These are phyloP conservation scores for Syncephalastrum monosporum DNA, from an alignment of 371 early-diverging fungal genomes.

Conservation along the genomic window DNA sequence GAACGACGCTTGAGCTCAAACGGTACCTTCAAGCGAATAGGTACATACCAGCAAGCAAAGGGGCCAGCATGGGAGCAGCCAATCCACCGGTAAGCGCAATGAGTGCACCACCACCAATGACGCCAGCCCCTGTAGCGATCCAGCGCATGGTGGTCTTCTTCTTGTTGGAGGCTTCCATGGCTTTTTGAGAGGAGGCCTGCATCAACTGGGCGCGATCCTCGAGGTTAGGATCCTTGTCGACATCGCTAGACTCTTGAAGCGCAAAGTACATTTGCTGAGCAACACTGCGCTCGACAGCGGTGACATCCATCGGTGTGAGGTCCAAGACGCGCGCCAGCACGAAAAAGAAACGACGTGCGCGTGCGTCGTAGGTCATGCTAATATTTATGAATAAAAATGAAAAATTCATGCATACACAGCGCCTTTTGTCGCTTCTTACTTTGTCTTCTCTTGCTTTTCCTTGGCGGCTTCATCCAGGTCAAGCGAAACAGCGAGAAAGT, in stretches of 20 bases:
- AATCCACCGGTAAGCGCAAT: conserved; percentile 69
- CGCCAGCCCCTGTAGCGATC: conserved; percentile 61
- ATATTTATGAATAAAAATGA: neutral
- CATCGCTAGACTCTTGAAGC: conserved; percentile 22
- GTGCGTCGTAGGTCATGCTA: conserved; percentile 38
- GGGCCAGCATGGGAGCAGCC: conserved; percentile 66
- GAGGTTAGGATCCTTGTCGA: conserved; percentile 5
- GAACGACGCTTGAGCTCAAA: neutral
- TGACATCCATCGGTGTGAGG: conserved; percentile 24
- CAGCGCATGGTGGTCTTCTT: conserved; percentile 54
- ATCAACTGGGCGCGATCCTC: conserved; percentile 20
- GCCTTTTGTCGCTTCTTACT: neutral
- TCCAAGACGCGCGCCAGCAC: conserved; percentile 22
- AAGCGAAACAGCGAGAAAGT: conserved; percentile 28
- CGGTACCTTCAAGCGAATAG: neutral
- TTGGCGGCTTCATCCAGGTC: conserved; percentile 12
- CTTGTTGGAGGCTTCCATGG: conserved; percentile 50
- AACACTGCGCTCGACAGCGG: conserved; percentile 38
- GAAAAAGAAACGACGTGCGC: conserved; percentile 34
- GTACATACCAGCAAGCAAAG: conserved; percentile 40
- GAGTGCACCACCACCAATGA: conserved; percentile 62
- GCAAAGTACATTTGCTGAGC: conserved; percentile 51
- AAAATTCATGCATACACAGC: neutral
- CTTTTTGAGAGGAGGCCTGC: conserved; percentile 39
- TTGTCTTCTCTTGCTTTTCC: too few species aligned